Evolutionary conservation across 2,329 filamentous ascomycete genomes (phyloP).

Genomic region (Trichoderma arundinaceum): DNA sequence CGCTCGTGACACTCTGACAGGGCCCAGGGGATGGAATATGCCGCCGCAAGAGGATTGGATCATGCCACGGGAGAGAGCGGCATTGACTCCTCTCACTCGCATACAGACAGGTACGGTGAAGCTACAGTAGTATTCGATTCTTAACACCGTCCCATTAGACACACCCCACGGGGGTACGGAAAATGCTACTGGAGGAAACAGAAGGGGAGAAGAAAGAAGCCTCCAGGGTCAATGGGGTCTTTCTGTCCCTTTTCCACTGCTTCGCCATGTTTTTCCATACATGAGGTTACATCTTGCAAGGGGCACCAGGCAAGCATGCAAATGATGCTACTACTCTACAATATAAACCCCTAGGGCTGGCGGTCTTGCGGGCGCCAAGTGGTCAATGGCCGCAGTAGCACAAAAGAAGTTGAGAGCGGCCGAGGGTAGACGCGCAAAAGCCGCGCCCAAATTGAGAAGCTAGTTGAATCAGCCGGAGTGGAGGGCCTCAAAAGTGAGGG

Average conservation of each 20-base stretch:
- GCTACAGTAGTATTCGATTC: neutral
- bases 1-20: constrained; percentile 20
- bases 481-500: constrained; percentile 23
- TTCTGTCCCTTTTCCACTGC: neutral
- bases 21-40: constrained; percentile 8
- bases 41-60: constrained; percentile 14
- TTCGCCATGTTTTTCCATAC: neutral
- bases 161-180: neutral
- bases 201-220: too few species aligned
- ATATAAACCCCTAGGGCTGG: neutral
- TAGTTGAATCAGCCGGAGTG: constrained; percentile 7
- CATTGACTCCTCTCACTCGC: constrained; percentile 23
- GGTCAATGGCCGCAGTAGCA: neutral
- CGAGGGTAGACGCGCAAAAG: constrained; percentile 4
- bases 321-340: constrained; percentile 1
- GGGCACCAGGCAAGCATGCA: neutral
- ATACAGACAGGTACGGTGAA: constrained; percentile 6
- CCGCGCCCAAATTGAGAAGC: neutral
- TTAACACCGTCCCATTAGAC: neutral
- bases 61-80: constrained; percentile 21
- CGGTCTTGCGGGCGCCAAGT: neutral
- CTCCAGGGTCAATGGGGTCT: neutral
- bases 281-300: neutral
- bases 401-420: neutral
- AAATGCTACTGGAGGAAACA: too few species aligned